A percentile compares a stretch with the other conserved stretches of the same genome.
phyloP scores from a whole-genome alignment of 2,329 filamentous ascomycete genomes.

The Hypoxylon sp. region DNA sequence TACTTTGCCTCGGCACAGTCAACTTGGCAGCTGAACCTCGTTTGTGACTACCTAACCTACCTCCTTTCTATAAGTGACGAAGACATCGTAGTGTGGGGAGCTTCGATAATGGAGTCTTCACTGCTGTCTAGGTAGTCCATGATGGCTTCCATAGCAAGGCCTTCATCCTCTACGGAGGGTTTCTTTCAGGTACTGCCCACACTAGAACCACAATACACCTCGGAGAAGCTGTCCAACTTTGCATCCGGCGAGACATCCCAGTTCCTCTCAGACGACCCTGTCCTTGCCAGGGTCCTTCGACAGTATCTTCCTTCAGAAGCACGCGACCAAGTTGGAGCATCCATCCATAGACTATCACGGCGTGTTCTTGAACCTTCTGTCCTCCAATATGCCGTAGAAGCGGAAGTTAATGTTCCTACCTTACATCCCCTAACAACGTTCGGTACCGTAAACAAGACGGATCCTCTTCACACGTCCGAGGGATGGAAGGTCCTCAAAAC shows the following conservation, averaged over 20 bases:
- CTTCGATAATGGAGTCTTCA: neutral
- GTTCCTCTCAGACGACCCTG: slow-evolving; percentile 28
- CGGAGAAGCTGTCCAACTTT: neutral
- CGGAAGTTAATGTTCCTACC: slow-evolving; percentile 34
- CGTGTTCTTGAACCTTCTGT: slow-evolving; percentile 24
- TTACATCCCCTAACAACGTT: slow-evolving; percentile 39
- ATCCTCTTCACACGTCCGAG: slow-evolving; percentile 36
- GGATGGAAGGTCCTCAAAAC: slow-evolving; percentile 44
- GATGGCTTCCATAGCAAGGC: neutral
- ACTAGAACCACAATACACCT: slow-evolving; percentile 34
- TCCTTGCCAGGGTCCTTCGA: slow-evolving; percentile 29
- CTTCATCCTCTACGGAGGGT: slow-evolving; percentile 41
- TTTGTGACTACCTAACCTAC: neutral
- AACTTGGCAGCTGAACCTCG: neutral
- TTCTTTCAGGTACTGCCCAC: slow-evolving; percentile 41
- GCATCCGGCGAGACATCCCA: neutral
- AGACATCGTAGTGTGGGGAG: neutral
- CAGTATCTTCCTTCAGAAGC: slow-evolving; percentile 28
- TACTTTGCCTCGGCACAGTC: neutral
- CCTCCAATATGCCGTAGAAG: slow-evolving; percentile 31
- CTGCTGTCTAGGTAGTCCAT: neutral
- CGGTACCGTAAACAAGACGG: slow-evolving; percentile 33
- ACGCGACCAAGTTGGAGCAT: slow-evolving; percentile 18
- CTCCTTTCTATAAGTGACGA: neutral
- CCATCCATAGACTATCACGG: slow-evolving; percentile 33